phyloP scores from a whole-genome alignment of 2,329 filamentous ascomycete species.

The Fusarium algeriense region DNA sequence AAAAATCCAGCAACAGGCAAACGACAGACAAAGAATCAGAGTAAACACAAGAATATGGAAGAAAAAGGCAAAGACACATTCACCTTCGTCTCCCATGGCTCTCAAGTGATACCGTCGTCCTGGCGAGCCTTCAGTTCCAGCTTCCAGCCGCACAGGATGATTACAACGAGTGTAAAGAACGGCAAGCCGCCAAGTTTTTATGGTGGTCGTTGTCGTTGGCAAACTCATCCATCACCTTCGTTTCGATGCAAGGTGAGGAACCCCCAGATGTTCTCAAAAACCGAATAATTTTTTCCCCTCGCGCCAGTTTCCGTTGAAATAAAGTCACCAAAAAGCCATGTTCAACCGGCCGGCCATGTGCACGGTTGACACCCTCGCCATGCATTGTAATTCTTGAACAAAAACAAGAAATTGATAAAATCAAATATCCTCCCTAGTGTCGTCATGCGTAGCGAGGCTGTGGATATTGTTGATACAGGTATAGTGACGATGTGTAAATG shows the following conservation, averaged over 20 bases:
- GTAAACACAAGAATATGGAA: constrained; percentile 55
- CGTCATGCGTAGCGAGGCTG: constrained; percentile 49
- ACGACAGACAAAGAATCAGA: constrained; percentile 52
- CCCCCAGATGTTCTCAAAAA: constrained; percentile 27
- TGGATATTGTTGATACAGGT: constrained; percentile 59
- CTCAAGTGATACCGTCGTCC: constrained; percentile 49
- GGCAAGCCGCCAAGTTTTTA: constrained; percentile 50
- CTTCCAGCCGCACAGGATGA: constrained; percentile 55
- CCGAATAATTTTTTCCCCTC: constrained; percentile 36
- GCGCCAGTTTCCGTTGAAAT: constrained; percentile 40
- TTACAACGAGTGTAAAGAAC: constrained; percentile 68
- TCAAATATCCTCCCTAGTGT: constrained; percentile 45
- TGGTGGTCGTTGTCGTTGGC: constrained; percentile 45
- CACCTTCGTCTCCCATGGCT: constrained; percentile 34
- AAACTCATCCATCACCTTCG: constrained; percentile 39
- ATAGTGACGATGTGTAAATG: constrained; percentile 57
- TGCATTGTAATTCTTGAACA: constrained; percentile 45
- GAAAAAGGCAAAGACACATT: constrained; percentile 16
- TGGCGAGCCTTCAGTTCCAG: constrained; percentile 52
- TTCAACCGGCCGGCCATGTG: constrained; percentile 37
- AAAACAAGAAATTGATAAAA: constrained; percentile 38
- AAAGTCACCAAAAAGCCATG: constrained; percentile 38
- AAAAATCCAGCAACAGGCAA: constrained; percentile 45
- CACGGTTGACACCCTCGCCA: constrained; percentile 29
- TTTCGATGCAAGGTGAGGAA: constrained; percentile 33